Base-by-base conservation (phyloP, 805 yeast genomes). In the Metschnikowia continentalis region DNA sequence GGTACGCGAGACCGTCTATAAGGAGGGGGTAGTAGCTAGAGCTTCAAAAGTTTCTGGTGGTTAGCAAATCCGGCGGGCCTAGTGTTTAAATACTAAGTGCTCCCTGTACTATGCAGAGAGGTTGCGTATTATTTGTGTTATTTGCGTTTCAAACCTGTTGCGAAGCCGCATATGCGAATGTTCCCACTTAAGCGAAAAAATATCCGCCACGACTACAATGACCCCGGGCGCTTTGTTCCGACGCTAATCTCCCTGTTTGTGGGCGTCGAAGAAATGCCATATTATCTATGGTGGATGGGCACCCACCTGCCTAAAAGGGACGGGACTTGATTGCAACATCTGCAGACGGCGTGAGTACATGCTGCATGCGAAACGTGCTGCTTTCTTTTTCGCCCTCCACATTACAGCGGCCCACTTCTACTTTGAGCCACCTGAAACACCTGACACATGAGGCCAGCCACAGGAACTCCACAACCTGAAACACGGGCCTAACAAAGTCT, bases 121-220 rank as follows among this genome's bases (percentile, higher is more conserved):
- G 33, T 22, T 40, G 46, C 37, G 35, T 37, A 33, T 20, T 42
- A 45, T 36, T 43, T 35, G 39, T 43, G 35, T 43, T 43, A 43
- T 44, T 41, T 44, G 41, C 41, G 41, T 44, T 44, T 44, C 47
- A 22, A 35, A 44, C 22, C 40, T 44, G 38, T 35, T 35, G 33
- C 41, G 47, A 44, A 44, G 35, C 40, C 40, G 47, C 47, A 44
- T 44, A 44, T 35, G 47, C 47, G 26, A 13, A 26, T 13, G 14
- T 41, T 20, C 46, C n/a, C 40, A 36, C 47, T 11, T 26, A 44
- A 44, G 39, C 40, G 47, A 22, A 19, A 23, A 32, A 11, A 39
- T 23, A n/a, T 40, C 22, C 48, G 10, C 46, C 32, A 43, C 17
- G 22, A n/a, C 40, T 14, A 23, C 42, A 39, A 14, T 39, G 32